These are phyloP conservation scores for Alternaria solani DNA, from an alignment of 2,329 filamentous ascomycete species.

Conservation along the genomic window DNA sequence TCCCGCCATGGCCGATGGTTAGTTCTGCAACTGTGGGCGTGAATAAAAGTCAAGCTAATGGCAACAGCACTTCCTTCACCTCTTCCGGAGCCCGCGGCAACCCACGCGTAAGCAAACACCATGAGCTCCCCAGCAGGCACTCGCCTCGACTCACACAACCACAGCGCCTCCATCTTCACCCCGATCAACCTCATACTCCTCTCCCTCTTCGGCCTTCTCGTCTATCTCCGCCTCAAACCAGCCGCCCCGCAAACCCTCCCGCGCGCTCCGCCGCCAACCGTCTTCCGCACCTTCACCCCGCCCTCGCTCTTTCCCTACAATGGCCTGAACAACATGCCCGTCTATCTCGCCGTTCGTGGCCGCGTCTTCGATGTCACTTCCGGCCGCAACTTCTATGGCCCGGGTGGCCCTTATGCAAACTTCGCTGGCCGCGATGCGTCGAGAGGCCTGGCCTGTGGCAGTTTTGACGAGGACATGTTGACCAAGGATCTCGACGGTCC, in stretches of 20 bases:
- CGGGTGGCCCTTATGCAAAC: conserved; percentile 92
- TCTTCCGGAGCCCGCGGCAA: conserved; percentile 62
- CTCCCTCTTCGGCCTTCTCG: conserved; percentile 63
- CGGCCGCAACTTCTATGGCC: conserved; percentile 94
- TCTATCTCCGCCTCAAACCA: conserved; percentile 68
- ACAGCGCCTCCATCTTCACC: conserved; percentile 63
- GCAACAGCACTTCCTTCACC: conserved; percentile 64
- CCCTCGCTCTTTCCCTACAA: conserved; percentile 85
- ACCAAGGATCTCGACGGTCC: conserved; percentile 88
- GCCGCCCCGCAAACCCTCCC: conserved; percentile 61
- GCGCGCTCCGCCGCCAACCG: conserved; percentile 70
- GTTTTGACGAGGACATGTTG: conserved; percentile 94
- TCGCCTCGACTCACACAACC: conserved; percentile 24
- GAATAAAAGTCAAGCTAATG: background rate
- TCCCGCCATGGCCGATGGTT: conserved; percentile 39
- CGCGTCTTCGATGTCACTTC: conserved; percentile 88
- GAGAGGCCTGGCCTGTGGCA: conserved; percentile 85
- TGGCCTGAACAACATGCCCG: conserved; percentile 74
- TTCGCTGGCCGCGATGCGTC: conserved; percentile 94
- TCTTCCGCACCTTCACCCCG: conserved; percentile 87
- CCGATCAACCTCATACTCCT: conserved; percentile 69
- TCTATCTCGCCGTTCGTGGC: conserved; percentile 91
- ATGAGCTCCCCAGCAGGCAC: background rate
- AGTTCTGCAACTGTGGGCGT: background rate
- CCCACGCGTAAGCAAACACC: conserved; percentile 53